A percentile compares a stretch with the other conserved stretches of the same genome.
Evolutionary conservation across 257 asterid genomes (phyloP).

Genomic region (Scutellaria barbata): DNA sequence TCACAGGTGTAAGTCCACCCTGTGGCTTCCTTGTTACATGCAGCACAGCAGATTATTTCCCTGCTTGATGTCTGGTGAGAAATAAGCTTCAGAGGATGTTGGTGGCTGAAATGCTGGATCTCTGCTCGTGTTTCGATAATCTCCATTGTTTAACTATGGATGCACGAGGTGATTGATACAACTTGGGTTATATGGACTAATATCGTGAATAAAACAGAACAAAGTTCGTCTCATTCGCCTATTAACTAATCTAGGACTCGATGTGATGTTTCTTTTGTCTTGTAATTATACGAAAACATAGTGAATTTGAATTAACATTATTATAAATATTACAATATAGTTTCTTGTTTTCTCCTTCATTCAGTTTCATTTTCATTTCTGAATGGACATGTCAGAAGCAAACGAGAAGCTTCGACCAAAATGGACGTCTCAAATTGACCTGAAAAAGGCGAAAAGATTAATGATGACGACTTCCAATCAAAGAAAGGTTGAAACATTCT

Average conservation of each 20-base stretch:
- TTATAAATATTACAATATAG: not conserved
- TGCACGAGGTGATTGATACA: too few relatives aligned
- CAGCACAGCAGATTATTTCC: too few relatives aligned
- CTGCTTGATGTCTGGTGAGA: too few relatives aligned
- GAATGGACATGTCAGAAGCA: slow-evolving; percentile 31
- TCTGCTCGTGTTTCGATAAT: too few relatives aligned
- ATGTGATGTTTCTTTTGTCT: not conserved
- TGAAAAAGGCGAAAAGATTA: slow-evolving; percentile 22
- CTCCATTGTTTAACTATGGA: too few relatives aligned
- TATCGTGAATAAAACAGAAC: not conserved
- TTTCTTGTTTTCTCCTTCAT: not conserved
- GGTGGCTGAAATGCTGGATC: too few relatives aligned
- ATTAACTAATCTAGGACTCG: too few relatives aligned
- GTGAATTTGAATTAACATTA: not conserved
- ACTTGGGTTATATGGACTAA: not conserved
- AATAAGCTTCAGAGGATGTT: too few relatives aligned
- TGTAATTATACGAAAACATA: not conserved
- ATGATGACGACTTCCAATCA: not conserved
- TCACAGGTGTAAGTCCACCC: too few relatives aligned
- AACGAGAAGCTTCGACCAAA: slow-evolving; percentile 49
- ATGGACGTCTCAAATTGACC: slow-evolving; percentile 42
- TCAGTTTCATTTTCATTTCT: not conserved
- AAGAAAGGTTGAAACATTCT: slow-evolving; percentile 13
- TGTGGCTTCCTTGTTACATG: too few relatives aligned
- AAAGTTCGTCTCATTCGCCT: too few relatives aligned